Base-by-base conservation (phyloP, 495 filamentous ascomycete species). In the Aspergillus heteromorphus region DNA sequence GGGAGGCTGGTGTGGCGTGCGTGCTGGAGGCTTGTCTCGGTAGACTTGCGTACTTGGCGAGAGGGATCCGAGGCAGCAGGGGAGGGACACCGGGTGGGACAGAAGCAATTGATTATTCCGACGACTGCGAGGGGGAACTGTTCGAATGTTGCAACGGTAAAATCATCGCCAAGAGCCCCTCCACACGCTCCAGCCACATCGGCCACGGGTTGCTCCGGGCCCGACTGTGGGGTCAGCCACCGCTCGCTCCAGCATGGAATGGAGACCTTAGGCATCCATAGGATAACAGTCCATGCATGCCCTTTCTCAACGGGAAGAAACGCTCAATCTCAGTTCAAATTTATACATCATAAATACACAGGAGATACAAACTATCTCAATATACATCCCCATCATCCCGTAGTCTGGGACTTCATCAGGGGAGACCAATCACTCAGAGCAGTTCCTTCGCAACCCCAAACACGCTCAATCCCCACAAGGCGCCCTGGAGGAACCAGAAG, bases 401-500 rank as follows among this genome's bases (percentile, higher is more conserved):
- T 7, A 27, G 23, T 27, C 23, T 7, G 4, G 7, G 3, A 27
- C 7, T 27, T 27, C n/a, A n/a, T n/a, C n/a, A n/a, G 23, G 7
- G 23, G 23, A 27, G 23, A 27, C 7, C 23, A n/a, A n/a, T n/a
- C 23, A 7, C 23, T 27, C 7, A 27, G 18, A 75, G 49, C 51
- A 77, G 55, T 17, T 70, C 63, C 48, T 53, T 56, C 0, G 54
- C 74, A 57, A 77, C 71, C 10, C 74, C 73, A 57, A 75, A 73
- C 11, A 69, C 73, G 53, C 59, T 69, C 67, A 82, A 49, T 17
- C 66, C 73, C 65, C 75, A 69, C 31, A 83, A 59, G 20, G 62
- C 77, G 36, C 65, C 51, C 66, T 81, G 76, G 18, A 63, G 66
- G 6, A 79, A 49, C 67, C 62, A 75, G 54, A 70, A 75, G 41